phyloP scores from a whole-genome alignment of 805 yeast genomes.

The Spathaspora arborariae region DNA sequence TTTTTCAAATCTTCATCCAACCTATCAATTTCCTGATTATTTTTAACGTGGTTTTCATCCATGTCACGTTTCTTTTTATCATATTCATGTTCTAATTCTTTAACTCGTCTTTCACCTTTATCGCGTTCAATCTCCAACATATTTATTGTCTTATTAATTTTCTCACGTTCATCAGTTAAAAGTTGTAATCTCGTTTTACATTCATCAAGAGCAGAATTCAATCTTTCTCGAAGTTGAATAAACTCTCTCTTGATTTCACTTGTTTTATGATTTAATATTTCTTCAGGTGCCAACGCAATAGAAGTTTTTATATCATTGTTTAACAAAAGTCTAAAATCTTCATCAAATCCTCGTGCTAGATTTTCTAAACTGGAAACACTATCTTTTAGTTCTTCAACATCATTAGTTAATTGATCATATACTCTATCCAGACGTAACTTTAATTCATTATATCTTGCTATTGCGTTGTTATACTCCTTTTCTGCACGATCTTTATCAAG shows the following conservation, averaged over 20 bases:
- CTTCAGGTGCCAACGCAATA: neutral
- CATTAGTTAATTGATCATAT: neutral
- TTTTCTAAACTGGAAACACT: neutral
- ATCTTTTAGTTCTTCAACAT: neutral
- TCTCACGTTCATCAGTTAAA: slow-evolving; percentile 59
- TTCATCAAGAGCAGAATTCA: neutral
- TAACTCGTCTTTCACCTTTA: slow-evolving; percentile 42
- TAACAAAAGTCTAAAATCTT: neutral
- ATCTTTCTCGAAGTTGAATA: neutral
- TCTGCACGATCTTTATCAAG: slow-evolving; percentile 47
- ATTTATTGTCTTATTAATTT: slow-evolving; percentile 53
- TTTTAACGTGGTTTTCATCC: neutral
- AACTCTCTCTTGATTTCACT: neutral
- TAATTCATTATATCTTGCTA: slow-evolving; percentile 67
- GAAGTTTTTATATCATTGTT: neutral
- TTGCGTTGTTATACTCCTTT: slow-evolving; percentile 58
- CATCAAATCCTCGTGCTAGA: neutral
- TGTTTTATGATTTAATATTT: neutral
- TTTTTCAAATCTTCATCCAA: slow-evolving; percentile 54
- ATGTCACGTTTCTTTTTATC: slow-evolving; percentile 32
- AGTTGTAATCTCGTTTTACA: slow-evolving; percentile 32
- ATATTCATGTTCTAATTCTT: slow-evolving; percentile 48
- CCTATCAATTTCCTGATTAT: slow-evolving; percentile 49
- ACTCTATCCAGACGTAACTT: slow-evolving; percentile 25
- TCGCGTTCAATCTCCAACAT: slow-evolving; percentile 37